Evolutionary conservation across 441 rosid species (phyloP), one percentile per base, ranked within the genome.

Genomic region (Erodium trifolium): DNA sequence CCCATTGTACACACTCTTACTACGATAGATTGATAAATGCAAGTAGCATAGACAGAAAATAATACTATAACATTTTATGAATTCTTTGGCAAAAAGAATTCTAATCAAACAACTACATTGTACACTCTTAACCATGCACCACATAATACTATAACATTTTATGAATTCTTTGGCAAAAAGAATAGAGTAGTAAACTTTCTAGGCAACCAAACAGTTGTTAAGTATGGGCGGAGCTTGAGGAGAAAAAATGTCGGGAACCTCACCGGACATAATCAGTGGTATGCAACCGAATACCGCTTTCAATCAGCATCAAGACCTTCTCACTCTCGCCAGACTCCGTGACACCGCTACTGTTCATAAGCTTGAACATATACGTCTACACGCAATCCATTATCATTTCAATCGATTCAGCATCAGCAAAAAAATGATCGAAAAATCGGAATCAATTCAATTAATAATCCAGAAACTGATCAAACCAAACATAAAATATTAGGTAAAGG

Each of bases 271-370:
- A 94, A 76, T 85, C 94, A 69, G 99, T 94, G 16, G 96, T 84
- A 67, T 88, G 99, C 75, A 94, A 81, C 65, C 97, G 98, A 65
- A 85, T 93, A 57, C 99, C 98, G 63, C 97, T 92, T 70, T 94
- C 99, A 97, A 90, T 92, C 71, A 94, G 78, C 73, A 94, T 74
- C 70, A 90, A 76, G 74, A 92, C 95, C 72, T 90, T 94, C 80
- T 94, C 98, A 77, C 98, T 92, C 78, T 95, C 99, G 3, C 99
- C 98, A 5, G 98, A 95, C 75, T 90, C 97, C 12, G 98, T 88
- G 39, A 87, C 82, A 31, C 98, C 98, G 29, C 98, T 92, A 74
- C 98, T 95, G 70, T 92, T 95, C 91, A 95, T 86, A 7, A 95
- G 86, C 88, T 92, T 95, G 91, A 95, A 92, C 67, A 87, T 83